These are phyloP conservation scores for Aureobasidium subglaciale DNA, from an alignment of 2,329 filamentous ascomycete genomes.

Conservation along the genomic window DNA sequence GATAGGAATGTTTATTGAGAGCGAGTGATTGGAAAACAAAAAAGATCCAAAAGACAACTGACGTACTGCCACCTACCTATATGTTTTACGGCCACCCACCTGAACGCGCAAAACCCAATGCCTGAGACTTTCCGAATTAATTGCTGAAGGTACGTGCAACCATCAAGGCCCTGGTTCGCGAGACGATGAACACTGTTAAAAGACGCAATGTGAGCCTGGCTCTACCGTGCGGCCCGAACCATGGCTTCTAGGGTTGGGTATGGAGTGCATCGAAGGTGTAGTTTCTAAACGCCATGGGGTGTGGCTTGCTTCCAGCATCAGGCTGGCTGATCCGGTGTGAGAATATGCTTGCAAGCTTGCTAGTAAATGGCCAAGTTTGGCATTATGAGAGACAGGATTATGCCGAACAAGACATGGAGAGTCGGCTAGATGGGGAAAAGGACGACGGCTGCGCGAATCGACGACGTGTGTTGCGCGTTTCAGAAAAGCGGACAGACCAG, in stretches of 20 bases:
- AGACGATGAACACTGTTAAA: not conserved
- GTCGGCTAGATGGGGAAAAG: not conserved
- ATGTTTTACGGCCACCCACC: conserved; percentile 11
- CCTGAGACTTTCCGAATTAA: conserved; percentile 11
- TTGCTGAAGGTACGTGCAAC: conserved; percentile 10
- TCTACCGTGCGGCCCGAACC: conserved; percentile 10
- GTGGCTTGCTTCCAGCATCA: not conserved
- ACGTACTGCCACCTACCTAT: not conserved
- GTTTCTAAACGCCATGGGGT: not conserved
- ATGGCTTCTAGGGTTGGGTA: not conserved
- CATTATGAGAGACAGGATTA: not conserved
- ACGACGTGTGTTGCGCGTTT: conserved; percentile 12
- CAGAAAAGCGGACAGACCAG: conserved; percentile 9
- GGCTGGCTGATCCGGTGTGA: not conserved
- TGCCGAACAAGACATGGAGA: not conserved
- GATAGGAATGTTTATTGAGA: not conserved
- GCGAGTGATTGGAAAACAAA: not conserved
- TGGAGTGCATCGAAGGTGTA: not conserved
- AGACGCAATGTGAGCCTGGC: conserved; percentile 9
- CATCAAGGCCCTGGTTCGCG: conserved; percentile 9
- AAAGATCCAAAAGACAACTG: not conserved
- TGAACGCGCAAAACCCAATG: not conserved
- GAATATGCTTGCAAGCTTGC: not conserved
- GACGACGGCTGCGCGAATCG: not conserved
- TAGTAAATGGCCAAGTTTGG: not conserved